phyloP scores from a whole-genome alignment of 192 early-diverging fungal species.

The Entophlyctis luteolus region DNA sequence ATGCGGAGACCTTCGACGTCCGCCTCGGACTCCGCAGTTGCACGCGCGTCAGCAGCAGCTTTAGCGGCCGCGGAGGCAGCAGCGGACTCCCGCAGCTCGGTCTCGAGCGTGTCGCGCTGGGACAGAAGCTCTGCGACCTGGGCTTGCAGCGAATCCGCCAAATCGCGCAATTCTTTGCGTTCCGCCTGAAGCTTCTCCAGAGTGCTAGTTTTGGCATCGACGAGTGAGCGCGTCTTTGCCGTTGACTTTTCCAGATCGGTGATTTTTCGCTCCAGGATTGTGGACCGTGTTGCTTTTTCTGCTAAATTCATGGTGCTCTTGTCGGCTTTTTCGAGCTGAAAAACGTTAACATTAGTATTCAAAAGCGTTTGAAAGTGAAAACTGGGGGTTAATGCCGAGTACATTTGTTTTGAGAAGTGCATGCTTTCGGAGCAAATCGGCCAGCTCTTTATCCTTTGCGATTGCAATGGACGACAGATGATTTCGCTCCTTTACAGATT shows the following conservation, averaged over 20 bases:
- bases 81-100: too few relatives aligned
- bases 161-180: constrained; percentile 17
- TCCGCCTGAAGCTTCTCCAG: constrained; percentile 20
- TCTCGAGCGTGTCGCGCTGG: too few relatives aligned
- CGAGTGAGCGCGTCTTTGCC: constrained; percentile 16
- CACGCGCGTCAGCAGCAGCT: not conserved
- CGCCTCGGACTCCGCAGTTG: not conserved
- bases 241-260: constrained; percentile 22
- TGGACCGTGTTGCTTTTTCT: constrained; percentile 8
- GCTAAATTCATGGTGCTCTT: constrained; percentile 11
- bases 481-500: constrained; percentile 13
- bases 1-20: constrained; percentile 3
- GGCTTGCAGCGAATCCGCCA: not conserved
- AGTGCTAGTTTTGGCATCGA: constrained; percentile 16
- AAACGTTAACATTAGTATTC: too few relatives aligned
- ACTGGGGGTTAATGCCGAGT: too few relatives aligned
- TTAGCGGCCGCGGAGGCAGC: constrained; percentile 1
- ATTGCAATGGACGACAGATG: constrained; percentile 1
- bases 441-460: constrained; percentile 20
- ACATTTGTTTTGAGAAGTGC: constrained; percentile 16
- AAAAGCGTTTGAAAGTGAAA: too few relatives aligned
- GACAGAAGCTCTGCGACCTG: constrained; percentile 11
- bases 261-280: constrained; percentile 17
- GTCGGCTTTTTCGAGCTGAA: constrained; percentile 25
- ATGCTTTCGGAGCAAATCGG: constrained; percentile 1